Evolutionary conservation across 345 rosid species (phyloP).

Genomic region (Noccaea caerulescens): DNA sequence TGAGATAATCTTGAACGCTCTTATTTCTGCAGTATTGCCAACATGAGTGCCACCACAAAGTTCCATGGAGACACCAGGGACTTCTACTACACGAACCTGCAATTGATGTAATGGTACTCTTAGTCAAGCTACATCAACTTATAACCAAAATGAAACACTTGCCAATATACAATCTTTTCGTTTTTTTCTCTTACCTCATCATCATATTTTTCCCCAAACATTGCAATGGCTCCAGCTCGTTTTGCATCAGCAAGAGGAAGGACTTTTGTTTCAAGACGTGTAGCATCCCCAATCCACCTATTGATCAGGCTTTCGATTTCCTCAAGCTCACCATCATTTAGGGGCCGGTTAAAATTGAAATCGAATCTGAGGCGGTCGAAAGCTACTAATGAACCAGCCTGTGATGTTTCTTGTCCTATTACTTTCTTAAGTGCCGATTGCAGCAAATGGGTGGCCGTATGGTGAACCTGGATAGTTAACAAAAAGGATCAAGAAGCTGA

Average conservation of each 20-base stretch:
- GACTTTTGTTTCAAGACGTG: constrained; percentile 76
- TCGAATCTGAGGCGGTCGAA: constrained; percentile 97
- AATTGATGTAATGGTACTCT: background rate
- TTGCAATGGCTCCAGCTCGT: constrained; percentile 91
- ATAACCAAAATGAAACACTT: constrained; percentile 6
- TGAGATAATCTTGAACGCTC: constrained; percentile 87
- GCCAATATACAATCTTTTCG: background rate
- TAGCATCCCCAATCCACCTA: constrained; percentile 82
- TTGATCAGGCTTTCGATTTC: constrained; percentile 77
- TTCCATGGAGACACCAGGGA: constrained; percentile 98
- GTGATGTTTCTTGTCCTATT: constrained; percentile 83
- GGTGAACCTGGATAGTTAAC: constrained; percentile 74
- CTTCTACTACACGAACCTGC: constrained; percentile 97
- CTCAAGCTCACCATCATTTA: constrained; percentile 67
- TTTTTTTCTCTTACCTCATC: constrained; percentile 60
- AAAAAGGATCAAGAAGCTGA: constrained; percentile 10
- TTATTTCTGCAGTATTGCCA: constrained; percentile 81
- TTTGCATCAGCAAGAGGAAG: constrained; percentile 83
- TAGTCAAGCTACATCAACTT: constrained; percentile 25
- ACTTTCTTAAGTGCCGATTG: constrained; percentile 94
- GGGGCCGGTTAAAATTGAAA: constrained; percentile 81
- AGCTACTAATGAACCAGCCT: constrained; percentile 96
- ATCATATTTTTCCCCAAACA: constrained; percentile 97
- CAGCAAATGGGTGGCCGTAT: constrained; percentile 94
- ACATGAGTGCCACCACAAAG: constrained; percentile 99